phyloP scores from a whole-genome alignment of 139 green algal genomes.

The Pleodorina starrii region DNA sequence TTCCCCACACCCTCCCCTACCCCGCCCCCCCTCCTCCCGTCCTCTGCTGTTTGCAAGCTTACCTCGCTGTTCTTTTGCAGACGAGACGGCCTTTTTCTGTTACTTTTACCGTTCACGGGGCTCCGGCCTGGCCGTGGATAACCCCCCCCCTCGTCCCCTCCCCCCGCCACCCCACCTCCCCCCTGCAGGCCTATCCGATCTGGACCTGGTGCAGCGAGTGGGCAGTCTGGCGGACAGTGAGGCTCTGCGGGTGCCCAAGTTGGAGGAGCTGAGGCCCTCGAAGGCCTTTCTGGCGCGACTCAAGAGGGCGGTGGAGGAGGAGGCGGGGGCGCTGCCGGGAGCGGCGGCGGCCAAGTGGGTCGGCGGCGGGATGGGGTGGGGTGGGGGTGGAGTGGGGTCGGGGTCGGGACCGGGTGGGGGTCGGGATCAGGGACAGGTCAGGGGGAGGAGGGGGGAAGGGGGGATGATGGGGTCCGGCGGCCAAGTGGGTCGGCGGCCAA shows the following conservation, averaged over 20 bases:
- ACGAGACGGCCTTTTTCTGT: too few relatives aligned
- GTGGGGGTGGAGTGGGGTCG: neutral
- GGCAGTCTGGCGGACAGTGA: neutral
- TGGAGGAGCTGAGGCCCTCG: constrained; percentile 31
- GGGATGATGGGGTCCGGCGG: neutral
- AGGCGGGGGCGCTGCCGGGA: constrained; percentile 48
- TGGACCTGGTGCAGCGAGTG: neutral
- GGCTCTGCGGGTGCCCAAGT: constrained; percentile 33
- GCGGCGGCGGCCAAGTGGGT: constrained; percentile 11
- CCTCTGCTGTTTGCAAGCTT: too few relatives aligned
- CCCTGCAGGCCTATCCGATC: constrained; percentile 11
- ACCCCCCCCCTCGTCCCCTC: neutral
- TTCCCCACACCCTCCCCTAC: too few relatives aligned
- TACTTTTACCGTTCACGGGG: too few relatives aligned
- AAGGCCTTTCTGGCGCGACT: constrained; percentile 3
- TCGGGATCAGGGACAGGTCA: neutral
- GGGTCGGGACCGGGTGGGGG: neutral
- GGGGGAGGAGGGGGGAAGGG: neutral
- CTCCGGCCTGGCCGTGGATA: too few relatives aligned
- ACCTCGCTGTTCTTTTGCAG: too few relatives aligned
- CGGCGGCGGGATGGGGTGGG: neutral
- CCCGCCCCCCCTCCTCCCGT: too few relatives aligned
- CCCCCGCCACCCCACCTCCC: neutral
- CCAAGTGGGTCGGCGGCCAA: too few relatives aligned
- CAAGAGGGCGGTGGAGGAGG: constrained; percentile 42